phyloP scores from a whole-genome alignment of 2,329 filamentous ascomycete genomes.

The Tolypocladium amazonense region DNA sequence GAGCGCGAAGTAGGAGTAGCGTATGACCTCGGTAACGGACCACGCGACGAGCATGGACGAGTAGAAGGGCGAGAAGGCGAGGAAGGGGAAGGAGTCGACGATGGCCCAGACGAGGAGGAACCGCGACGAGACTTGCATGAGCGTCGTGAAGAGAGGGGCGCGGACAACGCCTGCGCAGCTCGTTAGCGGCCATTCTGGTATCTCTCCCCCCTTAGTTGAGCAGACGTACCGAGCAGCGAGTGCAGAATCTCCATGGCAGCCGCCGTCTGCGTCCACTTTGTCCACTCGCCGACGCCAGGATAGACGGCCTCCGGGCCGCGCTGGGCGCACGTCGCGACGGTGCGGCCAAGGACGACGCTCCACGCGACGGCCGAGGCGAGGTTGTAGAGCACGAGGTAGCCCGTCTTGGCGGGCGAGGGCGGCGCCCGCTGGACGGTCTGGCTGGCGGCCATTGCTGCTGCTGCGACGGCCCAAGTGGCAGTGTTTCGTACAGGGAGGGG shows the following conservation, averaged over 20 bases:
- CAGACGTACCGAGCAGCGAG: slow-evolving; percentile 55
- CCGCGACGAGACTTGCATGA: slow-evolving; percentile 81
- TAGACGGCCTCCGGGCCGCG: slow-evolving; percentile 51
- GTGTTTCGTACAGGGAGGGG: not conserved
- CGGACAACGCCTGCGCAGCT: slow-evolving; percentile 60
- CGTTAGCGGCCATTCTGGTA: not conserved
- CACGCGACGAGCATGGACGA: slow-evolving; percentile 75
- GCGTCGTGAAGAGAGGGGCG: slow-evolving; percentile 72
- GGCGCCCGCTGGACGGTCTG: not conserved
- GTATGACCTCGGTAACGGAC: slow-evolving; percentile 83
- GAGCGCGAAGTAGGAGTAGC: slow-evolving; percentile 84
- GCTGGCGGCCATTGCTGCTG: not conserved
- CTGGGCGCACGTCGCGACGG: slow-evolving; percentile 41
- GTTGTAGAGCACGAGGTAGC: slow-evolving; percentile 83
- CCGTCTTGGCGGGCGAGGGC: slow-evolving; percentile 29
- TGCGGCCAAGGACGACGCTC: slow-evolving; percentile 63
- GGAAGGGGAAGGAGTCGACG: slow-evolving; percentile 60
- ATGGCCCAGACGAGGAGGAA: slow-evolving; percentile 85
- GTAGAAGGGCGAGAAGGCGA: slow-evolving; percentile 54
- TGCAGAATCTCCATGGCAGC: slow-evolving; percentile 79
- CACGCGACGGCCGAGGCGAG: slow-evolving; percentile 66
- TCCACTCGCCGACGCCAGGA: slow-evolving; percentile 52
- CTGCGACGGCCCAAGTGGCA: not conserved
- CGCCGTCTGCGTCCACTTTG: slow-evolving; percentile 72
- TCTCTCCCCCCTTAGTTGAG: not conserved